Percentiles rank a stretch among this genome's conserved stretches.
These are phyloP conservation scores for Heliamphora pulchella DNA, from an alignment of 179 eudicot species.

Conservation along the genomic window DNA sequence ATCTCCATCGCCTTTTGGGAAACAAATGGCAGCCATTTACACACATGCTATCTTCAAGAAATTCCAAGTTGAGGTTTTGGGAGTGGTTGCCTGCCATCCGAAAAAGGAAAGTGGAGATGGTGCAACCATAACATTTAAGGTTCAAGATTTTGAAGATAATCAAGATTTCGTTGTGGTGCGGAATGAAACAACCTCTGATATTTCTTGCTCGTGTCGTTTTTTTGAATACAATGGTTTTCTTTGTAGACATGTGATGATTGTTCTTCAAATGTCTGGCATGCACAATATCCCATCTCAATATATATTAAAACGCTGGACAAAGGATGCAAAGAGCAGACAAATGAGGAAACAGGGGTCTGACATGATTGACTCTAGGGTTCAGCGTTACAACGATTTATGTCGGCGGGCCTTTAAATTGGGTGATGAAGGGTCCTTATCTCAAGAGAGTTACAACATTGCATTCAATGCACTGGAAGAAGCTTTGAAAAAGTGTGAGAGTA, in stretches of 20 bases:
- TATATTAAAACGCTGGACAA: slow-evolving; percentile 63
- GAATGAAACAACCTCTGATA: slow-evolving; percentile 42
- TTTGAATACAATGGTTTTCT: slow-evolving; percentile 58
- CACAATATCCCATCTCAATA: slow-evolving; percentile 53
- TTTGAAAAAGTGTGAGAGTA: slow-evolving; percentile 24
- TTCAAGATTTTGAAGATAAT: slow-evolving; percentile 55
- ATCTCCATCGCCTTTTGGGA: slow-evolving; percentile 69
- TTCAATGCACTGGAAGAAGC: slow-evolving; percentile 38
- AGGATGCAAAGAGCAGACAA: slow-evolving; percentile 50
- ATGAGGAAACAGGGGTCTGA: slow-evolving; percentile 30
- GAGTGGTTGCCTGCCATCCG: slow-evolving; percentile 65
- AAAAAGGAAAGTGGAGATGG: slow-evolving; percentile 51
- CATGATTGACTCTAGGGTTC: slow-evolving; percentile 35
- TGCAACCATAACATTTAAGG: slow-evolving; percentile 30
- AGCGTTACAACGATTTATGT: slow-evolving; percentile 52
- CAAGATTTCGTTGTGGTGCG: slow-evolving; percentile 43
- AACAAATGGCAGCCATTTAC: slow-evolving; percentile 54
- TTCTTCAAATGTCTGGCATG: slow-evolving; percentile 63
- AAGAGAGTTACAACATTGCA: slow-evolving; percentile 48
- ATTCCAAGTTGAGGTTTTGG: slow-evolving; percentile 64
- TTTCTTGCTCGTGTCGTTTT: slow-evolving; percentile 48
- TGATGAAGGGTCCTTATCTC: slow-evolving; percentile 65
- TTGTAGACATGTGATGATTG: slow-evolving; percentile 60
- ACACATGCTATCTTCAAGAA: slow-evolving; percentile 52
- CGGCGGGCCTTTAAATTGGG: slow-evolving; percentile 50